phyloP scores from a whole-genome alignment of 2,329 filamentous ascomycete species.

The Fusarium nodosum region DNA sequence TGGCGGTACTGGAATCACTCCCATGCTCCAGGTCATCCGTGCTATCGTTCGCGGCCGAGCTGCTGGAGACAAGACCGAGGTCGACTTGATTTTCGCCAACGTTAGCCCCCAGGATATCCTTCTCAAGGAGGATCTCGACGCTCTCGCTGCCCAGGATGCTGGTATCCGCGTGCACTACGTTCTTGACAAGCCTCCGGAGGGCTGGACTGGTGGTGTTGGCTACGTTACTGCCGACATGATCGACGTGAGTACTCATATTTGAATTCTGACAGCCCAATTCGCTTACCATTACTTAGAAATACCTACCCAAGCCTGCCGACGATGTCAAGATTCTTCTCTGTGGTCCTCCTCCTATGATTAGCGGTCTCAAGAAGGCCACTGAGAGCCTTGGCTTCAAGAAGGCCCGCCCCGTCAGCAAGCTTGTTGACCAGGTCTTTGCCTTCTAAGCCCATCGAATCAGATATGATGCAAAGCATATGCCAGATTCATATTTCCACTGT shows the following conservation, averaged over 20 bases:
- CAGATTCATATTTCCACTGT: constrained; percentile 2
- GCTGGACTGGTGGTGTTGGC: constrained; percentile 92
- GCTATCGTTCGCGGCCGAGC: constrained; percentile 87
- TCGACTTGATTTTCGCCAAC: constrained; percentile 97
- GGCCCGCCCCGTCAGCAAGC: constrained; percentile 94
- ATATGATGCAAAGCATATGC: constrained; percentile 5
- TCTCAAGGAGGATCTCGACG: constrained; percentile 90
- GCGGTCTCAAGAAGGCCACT: constrained; percentile 95
- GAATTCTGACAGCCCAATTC: constrained; percentile 29
- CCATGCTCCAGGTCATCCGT: constrained; percentile 96
- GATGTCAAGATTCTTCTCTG: constrained; percentile 96
- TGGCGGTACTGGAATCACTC: constrained; percentile 96
- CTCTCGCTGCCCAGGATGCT: constrained; percentile 80
- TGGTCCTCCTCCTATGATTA: constrained; percentile 96
- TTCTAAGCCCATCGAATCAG: constrained; percentile 65
- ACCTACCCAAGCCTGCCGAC: constrained; percentile 82
- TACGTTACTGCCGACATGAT: constrained; percentile 98
- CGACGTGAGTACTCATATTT: constrained; percentile 67
- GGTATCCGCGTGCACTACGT: constrained; percentile 94
- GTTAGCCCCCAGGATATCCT: constrained; percentile 94
- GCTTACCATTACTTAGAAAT: constrained; percentile 67
- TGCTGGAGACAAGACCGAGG: constrained; percentile 85
- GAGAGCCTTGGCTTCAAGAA: constrained; percentile 92
- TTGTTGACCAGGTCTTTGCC: constrained; percentile 97
- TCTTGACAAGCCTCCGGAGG: constrained; percentile 92